Evolutionary conservation across 768 basidiomycete genomes (phyloP).

Genomic region (Mycena rebaudengoi): DNA sequence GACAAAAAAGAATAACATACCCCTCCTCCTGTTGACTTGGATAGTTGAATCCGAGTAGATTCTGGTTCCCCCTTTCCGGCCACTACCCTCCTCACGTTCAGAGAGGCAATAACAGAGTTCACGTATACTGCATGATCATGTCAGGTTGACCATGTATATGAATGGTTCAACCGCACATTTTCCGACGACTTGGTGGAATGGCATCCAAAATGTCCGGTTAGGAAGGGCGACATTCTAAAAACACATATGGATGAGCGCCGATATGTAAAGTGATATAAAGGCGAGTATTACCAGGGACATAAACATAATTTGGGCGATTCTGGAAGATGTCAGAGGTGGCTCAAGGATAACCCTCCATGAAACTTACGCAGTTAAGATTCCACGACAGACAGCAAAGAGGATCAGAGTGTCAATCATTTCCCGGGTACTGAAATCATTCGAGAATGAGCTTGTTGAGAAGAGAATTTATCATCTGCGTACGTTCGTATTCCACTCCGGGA

Average conservation of each 20-base stretch:
- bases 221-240: constrained; percentile 12
- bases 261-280: background rate
- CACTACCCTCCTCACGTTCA: too few relatives aligned
- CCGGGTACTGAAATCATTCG: constrained; percentile 10
- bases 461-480: background rate
- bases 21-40: too few relatives aligned
- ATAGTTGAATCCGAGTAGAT: too few relatives aligned
- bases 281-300: constrained; percentile 2
- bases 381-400: constrained; percentile 8
- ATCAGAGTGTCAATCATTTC: constrained; percentile 13
- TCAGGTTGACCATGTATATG: too few relatives aligned
- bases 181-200: constrained; percentile 17
- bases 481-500: background rate
- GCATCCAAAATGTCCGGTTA: constrained; percentile 10
- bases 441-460: background rate
- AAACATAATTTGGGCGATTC: constrained; percentile 15
- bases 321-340: background rate
- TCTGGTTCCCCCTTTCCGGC: too few relatives aligned
- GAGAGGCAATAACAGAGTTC: too few relatives aligned
- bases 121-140: too few relatives aligned
- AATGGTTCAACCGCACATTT: too few relatives aligned
- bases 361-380: constrained; percentile 15
- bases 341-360: background rate
- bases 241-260: background rate
- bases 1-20: too few relatives aligned